Conservation (phyloP, 2,329 filamentous ascomycete genomes). For the Ciborinia camelliae region DNA sequence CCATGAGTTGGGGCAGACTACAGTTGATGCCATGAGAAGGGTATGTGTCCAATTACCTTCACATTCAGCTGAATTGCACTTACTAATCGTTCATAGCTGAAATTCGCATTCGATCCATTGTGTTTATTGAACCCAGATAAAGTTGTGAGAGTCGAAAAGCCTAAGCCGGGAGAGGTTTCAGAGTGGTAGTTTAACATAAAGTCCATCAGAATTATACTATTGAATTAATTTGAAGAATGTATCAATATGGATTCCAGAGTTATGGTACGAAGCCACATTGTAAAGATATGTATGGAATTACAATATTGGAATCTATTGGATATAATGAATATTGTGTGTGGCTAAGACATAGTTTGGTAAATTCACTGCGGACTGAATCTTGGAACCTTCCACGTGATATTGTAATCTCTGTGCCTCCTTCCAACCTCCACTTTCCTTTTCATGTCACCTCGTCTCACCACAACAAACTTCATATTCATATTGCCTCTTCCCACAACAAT, state of each 20-base stretch:
- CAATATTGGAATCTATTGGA: background rate
- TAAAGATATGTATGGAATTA: background rate
- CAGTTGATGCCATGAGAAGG: slow-evolving; percentile 81
- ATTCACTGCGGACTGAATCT: background rate
- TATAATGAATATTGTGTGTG: background rate
- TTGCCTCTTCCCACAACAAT: background rate
- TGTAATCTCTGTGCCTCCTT: background rate
- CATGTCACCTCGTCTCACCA: background rate
- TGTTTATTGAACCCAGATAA: slow-evolving; percentile 66
- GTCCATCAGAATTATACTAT: background rate
- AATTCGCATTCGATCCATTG: slow-evolving; percentile 74
- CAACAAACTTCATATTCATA: slow-evolving; percentile 7
- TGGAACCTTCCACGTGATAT: background rate
- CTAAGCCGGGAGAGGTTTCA: slow-evolving; percentile 47
- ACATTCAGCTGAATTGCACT: background rate
- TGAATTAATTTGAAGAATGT: background rate
- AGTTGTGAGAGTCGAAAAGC: slow-evolving; percentile 59
- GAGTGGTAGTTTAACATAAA: slow-evolving; percentile 40
- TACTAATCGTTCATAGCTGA: slow-evolving; percentile 52
- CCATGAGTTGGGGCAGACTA: slow-evolving; percentile 70
- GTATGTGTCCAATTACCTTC: slow-evolving; percentile 43
- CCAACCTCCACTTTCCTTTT: slow-evolving; percentile 1
- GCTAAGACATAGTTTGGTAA: background rate
- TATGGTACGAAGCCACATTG: background rate
- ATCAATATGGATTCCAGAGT: background rate